phyloP scores from a whole-genome alignment of 352 stramenopile genomes.

The Achlya hypogyna region DNA sequence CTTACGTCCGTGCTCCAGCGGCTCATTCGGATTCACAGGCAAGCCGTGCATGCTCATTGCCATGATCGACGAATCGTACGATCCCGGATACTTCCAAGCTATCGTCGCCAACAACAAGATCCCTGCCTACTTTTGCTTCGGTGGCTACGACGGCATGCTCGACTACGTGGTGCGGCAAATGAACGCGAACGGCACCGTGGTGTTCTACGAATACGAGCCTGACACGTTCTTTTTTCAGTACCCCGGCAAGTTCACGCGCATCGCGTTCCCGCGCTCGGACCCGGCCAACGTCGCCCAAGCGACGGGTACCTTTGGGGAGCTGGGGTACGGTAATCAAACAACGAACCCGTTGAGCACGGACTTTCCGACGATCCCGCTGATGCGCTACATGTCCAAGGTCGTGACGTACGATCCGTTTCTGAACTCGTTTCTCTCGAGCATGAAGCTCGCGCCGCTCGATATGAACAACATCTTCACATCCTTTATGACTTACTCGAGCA shows the following conservation, averaged over 20 bases:
- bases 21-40: background rate
- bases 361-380: conserved; percentile 28
- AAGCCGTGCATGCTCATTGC: conserved; percentile 35
- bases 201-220: conserved; percentile 51
- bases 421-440: conserved; percentile 12
- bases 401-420: conserved; percentile 21
- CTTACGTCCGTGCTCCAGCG: background rate
- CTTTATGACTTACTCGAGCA: background rate
- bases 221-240: conserved; percentile 37
- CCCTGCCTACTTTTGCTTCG: conserved; percentile 56
- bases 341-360: conserved; percentile 41
- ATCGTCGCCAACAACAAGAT: conserved; percentile 38
- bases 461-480: background rate
- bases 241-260: conserved; percentile 31
- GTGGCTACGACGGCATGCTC: conserved; percentile 33
- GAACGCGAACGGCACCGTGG: conserved; percentile 21
- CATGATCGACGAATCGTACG: conserved; percentile 39
- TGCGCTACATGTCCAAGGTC: conserved; percentile 31
- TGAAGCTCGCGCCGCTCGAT: background rate
- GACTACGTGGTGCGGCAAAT: conserved; percentile 30
- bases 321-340: conserved; percentile 26
- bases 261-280: conserved; percentile 14
- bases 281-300: background rate
- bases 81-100: conserved; percentile 38
- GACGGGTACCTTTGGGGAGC: background rate